Conservation (phyloP, 1,139 yeast species). For the Diutina scorzettiae region DNA sequence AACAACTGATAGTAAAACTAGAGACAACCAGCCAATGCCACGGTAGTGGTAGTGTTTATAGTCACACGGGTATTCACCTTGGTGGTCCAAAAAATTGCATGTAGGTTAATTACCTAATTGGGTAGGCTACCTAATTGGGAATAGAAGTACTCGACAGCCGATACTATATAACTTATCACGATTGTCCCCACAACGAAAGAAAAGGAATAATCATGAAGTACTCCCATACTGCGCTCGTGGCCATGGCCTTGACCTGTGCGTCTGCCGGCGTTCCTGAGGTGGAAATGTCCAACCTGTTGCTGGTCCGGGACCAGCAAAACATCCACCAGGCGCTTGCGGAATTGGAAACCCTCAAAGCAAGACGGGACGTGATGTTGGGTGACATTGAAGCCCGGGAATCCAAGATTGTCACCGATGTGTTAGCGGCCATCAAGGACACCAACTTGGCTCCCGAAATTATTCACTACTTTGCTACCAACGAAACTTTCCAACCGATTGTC, state of each 20-base stretch:
- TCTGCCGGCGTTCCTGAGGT: not conserved
- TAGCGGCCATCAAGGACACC: conserved; percentile 27
- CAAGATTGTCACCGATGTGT: conserved; percentile 32
- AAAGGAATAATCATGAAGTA: not conserved
- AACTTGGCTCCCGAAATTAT: conserved; percentile 28
- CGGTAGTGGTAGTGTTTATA: no score
- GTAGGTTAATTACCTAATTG: no score
- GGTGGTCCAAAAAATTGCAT: no score
- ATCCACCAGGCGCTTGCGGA: not conserved
- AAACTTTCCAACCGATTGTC: conserved; percentile 20
- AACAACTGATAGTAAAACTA: no score
- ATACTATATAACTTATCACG: no score
- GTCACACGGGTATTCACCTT: no score
- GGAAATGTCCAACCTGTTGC: not conserved
- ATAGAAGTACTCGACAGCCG: no score
- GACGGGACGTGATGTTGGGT: conserved; percentile 6
- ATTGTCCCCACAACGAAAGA: not conserved
- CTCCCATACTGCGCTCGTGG: conserved; percentile 4
- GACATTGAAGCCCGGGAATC: conserved; percentile 28
- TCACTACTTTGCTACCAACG: conserved; percentile 22
- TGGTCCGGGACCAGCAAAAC: not conserved
- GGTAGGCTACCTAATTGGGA: no score
- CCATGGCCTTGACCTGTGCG: conserved; percentile 1
- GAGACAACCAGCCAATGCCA: no score
- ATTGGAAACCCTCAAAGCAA: not conserved